These are phyloP conservation scores for Forsythia suspensa DNA, from an alignment of 257 asterid species.

Conservation along the genomic window DNA sequence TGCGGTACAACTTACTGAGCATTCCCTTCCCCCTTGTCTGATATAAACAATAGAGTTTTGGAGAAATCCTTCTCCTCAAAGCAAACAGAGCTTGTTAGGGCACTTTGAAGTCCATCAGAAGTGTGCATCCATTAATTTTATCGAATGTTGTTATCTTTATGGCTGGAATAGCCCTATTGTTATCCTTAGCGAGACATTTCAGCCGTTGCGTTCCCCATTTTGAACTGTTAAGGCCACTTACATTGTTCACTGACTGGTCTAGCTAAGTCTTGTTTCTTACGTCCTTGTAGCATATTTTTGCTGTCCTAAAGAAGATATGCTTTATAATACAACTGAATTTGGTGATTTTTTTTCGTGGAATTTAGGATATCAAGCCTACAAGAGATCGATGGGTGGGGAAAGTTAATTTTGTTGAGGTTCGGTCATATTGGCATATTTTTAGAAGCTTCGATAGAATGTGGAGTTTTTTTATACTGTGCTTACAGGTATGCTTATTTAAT, in stretches of 20 bases:
- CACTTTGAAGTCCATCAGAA: not conserved
- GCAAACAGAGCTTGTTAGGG: not conserved
- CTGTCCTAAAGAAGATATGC: not conserved
- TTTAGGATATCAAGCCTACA: slow-evolving; percentile 60
- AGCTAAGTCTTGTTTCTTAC: not conserved
- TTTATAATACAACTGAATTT: slow-evolving; percentile 18
- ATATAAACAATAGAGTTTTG: not conserved
- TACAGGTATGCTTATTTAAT: slow-evolving; percentile 65
- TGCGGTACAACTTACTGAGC: not conserved
- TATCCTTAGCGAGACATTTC: not conserved
- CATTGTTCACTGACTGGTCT: slow-evolving; percentile 8
- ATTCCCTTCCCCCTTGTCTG: not conserved
- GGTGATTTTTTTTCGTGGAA: slow-evolving; percentile 11
- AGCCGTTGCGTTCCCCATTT: not conserved
- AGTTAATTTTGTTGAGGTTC: slow-evolving; percentile 97
- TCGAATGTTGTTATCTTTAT: not conserved
- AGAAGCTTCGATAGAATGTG: slow-evolving; percentile 99
- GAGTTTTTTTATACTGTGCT: slow-evolving; percentile 95
- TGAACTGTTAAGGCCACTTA: slow-evolving; percentile 7
- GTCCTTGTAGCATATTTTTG: slow-evolving; percentile 10
- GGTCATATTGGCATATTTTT: slow-evolving; percentile 92
- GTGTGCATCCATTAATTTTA: not conserved
- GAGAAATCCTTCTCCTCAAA: not conserved
- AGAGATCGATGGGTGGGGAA: slow-evolving; percentile 95
- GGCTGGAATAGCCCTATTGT: not conserved